Evolutionary conservation across 2,329 filamentous ascomycete species (phyloP), one percentile per base, ranked within the genome.

Genomic region (Beauveria sp.): DNA sequence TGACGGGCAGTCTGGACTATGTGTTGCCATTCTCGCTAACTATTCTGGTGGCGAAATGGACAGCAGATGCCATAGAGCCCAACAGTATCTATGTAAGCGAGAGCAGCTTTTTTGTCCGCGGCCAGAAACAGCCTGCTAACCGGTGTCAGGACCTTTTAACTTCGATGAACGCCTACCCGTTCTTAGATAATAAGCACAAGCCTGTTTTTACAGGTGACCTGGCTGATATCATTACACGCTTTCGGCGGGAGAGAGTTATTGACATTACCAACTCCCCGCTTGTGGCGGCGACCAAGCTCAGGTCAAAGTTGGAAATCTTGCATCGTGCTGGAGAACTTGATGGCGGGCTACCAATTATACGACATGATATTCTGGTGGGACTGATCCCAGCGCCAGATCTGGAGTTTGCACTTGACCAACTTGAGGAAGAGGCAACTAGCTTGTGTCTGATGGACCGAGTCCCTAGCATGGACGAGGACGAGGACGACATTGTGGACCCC

Each of bases 41-140:
- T 0, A 91, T 99, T 40, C 80, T 97, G 4, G 92, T 96, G 30
- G 87, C 93, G n/a, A 99, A 99, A 76, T 99, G 94, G 94, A 96
- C 92, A 0, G 92, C 94, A 0, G 94, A 97, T 74, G 92, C 92
- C 3, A 84, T 99, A 56, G 94, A 99, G 73, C 94, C 93, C 18
- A 82, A 91, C 58, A 96, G 91, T 72, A 97, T 99, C 64, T 97
- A 97, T 71, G 86, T 88, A 75, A 76, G 84, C 76, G 37, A 28
- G 10, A 12, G 14, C 12, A 12, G 2, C 41, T 20, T 46, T 8
- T 22, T 54, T 18, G 30, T 55, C n/a, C 22, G 12, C 8, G 2
- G 16, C 14, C 5, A 22, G 20, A 2, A 24, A 24, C 22, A 43
- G 34, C 5, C 30, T 24, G 26, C 55, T 70, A 70, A 28, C 69